Evolutionary conservation across 2,329 filamentous ascomycete genomes (phyloP), one percentile per base, ranked within the genome.

Genomic region (Exserohilum turcica): DNA sequence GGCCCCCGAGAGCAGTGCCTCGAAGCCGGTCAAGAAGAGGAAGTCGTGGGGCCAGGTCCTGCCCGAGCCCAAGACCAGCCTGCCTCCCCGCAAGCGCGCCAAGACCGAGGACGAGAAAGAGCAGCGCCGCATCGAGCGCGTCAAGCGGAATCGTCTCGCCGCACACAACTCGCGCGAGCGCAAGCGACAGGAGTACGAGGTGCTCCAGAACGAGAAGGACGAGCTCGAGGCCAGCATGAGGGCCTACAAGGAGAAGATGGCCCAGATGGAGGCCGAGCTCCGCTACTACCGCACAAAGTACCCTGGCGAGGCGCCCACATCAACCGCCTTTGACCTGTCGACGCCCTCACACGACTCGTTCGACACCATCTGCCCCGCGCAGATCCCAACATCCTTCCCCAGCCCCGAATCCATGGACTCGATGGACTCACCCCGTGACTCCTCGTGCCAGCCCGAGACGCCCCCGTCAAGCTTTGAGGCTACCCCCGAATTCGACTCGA

Each of bases 91-190:
- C 63, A 99, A 99, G 85, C 91, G 94, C 58, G 94, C 94, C 66
- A 99, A 97, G 84, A 99, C 94, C 2, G 93, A 96, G 68, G 94
- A 97, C 70, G 94, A 99, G 78, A 99, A 99, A 79, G 94, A 97
- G 78, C 94, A 99, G 77, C 89, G 94, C 38, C 90, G 94, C 57
- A 95, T 97, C 49, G 94, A 99, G 80, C 91, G 94, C 58, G 94
- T 99, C 61, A 91, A 97, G 66, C 89, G 94, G 38, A 99, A 99
- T 74, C 91, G 94, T 62, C 90, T 92, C 54, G 94, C 94, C 39
- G 94, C 94, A 35, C 94, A 97, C 81, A 97, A 95, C 54, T 99
- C 94, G 3, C 84, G 94, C 44, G 94, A 99, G 77, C 89, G 92
- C 55, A 96, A 97, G 82, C 86, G 92, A 52, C 86, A 87, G 64